Conservation (phyloP, 768 basidiomycete species). For the Boletus patriciae region DNA sequence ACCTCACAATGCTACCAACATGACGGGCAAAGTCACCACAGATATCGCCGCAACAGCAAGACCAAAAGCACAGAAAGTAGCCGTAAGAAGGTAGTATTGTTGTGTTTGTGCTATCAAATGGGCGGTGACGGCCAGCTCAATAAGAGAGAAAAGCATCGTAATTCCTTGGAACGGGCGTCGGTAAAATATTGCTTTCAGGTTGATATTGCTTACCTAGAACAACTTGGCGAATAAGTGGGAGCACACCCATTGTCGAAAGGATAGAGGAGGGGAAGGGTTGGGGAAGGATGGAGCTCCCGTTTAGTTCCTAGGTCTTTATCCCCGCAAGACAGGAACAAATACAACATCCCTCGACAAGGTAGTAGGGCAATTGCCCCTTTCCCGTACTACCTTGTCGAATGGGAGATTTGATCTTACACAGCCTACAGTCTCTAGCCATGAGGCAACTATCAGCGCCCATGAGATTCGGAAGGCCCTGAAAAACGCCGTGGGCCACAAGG, state of each 20-base stretch:
- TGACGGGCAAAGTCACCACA: slow-evolving; percentile 29
- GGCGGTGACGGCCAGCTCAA: slow-evolving; percentile 34
- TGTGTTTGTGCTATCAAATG: slow-evolving; percentile 25
- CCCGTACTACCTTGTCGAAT: not conserved
- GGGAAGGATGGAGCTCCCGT: not conserved
- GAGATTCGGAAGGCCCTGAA: no score
- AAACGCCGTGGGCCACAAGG: not conserved
- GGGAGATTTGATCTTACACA: not conserved
- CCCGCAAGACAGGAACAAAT: not conserved
- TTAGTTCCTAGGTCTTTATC: slow-evolving; percentile 13
- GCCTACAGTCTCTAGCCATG: slow-evolving; percentile 2
- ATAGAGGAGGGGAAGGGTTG: not conserved
- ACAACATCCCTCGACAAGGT: not conserved
- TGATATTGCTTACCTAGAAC: slow-evolving; percentile 22
- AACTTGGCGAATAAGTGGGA: slow-evolving; percentile 17
- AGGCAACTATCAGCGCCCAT: not conserved
- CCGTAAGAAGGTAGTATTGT: slow-evolving; percentile 8
- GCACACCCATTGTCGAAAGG: slow-evolving; percentile 11
- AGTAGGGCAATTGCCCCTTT: not conserved
- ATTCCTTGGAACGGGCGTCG: slow-evolving; percentile 12
- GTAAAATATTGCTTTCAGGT: not conserved
- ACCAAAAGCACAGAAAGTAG: slow-evolving; percentile 28
- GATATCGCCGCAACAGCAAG: slow-evolving; percentile 31
- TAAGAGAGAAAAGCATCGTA: slow-evolving; percentile 26
- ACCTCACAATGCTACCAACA: slow-evolving; percentile 17